Conservation (phyloP, 2,329 filamentous ascomycete species). For the Clarireedia hainanense region DNA sequence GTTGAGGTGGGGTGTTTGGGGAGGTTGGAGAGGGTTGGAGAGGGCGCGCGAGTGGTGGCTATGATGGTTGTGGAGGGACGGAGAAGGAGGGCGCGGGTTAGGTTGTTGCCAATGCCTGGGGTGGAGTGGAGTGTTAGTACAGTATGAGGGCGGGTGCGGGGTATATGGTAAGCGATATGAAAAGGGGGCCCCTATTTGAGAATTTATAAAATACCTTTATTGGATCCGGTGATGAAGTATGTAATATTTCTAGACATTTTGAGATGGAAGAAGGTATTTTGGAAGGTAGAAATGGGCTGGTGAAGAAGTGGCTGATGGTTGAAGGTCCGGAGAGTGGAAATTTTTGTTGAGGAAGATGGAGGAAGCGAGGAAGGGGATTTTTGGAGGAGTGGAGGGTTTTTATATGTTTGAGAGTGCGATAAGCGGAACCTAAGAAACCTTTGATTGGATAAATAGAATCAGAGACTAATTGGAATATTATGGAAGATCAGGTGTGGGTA, state of each 20-base stretch:
- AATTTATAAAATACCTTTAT: slow-evolving; percentile 15
- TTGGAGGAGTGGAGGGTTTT: no score
- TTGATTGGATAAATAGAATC: no score
- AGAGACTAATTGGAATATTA: no score
- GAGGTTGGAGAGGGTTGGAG: slow-evolving; percentile 20
- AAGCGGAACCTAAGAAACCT: no score
- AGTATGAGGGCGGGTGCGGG: neutral
- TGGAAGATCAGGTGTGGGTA: no score
- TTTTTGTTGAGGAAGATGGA: no score
- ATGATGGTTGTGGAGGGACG: slow-evolving; percentile 34
- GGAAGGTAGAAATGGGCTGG: no score
- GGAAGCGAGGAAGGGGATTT: no score
- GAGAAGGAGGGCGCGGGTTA: slow-evolving; percentile 30
- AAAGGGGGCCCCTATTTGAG: neutral
- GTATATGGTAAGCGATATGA: slow-evolving; percentile 1
- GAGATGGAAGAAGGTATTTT: neutral
- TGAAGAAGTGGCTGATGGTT: no score
- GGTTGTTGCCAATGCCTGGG: slow-evolving; percentile 28
- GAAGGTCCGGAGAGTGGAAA: no score
- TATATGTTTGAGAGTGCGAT: no score
- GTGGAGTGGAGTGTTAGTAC: neutral
- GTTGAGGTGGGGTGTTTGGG: slow-evolving; percentile 26
- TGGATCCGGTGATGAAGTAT: slow-evolving; percentile 27
- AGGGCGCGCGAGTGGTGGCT: slow-evolving; percentile 30
- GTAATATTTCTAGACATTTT: slow-evolving; percentile 3